Percentiles rank a stretch among this genome's conserved stretches.
Evolutionary conservation across 2,329 filamentous ascomycete genomes (phyloP).

Genomic region (Hymenoscyphus fructigenus): DNA sequence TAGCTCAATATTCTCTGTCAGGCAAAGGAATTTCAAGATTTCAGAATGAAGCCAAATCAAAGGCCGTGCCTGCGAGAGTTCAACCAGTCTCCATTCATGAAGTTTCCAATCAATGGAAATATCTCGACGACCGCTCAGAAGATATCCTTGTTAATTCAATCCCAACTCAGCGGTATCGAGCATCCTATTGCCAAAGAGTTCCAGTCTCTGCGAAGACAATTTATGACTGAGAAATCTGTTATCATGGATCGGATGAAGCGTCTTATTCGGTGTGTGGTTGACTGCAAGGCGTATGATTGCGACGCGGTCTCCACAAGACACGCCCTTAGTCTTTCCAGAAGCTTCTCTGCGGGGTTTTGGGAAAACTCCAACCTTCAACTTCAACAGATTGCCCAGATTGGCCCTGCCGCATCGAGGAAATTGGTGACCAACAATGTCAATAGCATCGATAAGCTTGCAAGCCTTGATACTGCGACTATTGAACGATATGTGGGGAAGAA

Average conservation of each 20-base stretch:
- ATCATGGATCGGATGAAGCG: slow-evolving; percentile 70
- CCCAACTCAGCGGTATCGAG: slow-evolving; percentile 67
- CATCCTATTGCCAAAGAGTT: slow-evolving; percentile 58
- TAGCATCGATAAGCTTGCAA: slow-evolving; percentile 68
- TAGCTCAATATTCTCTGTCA: slow-evolving; percentile 67
- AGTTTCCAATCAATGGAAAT: slow-evolving; percentile 68
- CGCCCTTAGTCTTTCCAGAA: slow-evolving; percentile 75
- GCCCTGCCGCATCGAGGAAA: slow-evolving; percentile 71
- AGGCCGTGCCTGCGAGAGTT: slow-evolving; percentile 68
- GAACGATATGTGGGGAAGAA: slow-evolving; percentile 76
- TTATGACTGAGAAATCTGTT: slow-evolving; percentile 57
- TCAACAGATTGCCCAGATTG: slow-evolving; percentile 78
- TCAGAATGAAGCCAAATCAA: slow-evolving; percentile 70
- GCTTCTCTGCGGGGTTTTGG: slow-evolving; percentile 70
- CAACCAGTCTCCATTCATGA: slow-evolving; percentile 67
- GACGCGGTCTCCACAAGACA: slow-evolving; percentile 69
- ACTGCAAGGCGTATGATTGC: slow-evolving; percentile 59
- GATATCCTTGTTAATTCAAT: slow-evolving; percentile 74
- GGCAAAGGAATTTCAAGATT: slow-evolving; percentile 69
- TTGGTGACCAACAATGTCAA: slow-evolving; percentile 69
- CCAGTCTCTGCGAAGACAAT: slow-evolving; percentile 53
- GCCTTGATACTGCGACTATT: slow-evolving; percentile 67
- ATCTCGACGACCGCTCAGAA: slow-evolving; percentile 70
- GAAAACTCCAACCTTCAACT: slow-evolving; percentile 80
- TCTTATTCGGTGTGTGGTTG: slow-evolving; percentile 71